Percentiles rank a stretch among this genome's conserved stretches.
phyloP scores from a whole-genome alignment of 192 early-diverging fungal species.

The Backusella sp. region DNA sequence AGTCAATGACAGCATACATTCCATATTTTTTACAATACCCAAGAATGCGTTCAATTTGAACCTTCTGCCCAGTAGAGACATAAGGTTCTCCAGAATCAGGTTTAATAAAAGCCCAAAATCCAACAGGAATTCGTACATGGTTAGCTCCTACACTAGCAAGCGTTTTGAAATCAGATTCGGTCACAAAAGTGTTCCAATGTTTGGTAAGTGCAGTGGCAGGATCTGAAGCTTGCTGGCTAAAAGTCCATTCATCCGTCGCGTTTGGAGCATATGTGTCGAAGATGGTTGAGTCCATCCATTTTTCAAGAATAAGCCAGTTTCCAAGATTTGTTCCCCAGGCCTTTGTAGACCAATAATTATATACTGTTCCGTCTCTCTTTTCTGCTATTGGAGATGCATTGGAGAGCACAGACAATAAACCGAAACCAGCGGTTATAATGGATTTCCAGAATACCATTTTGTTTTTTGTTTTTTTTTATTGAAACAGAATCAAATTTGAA shows the following conservation, averaged over 20 bases:
- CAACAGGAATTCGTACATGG: conserved; percentile 58
- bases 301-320: conserved; percentile 59
- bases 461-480: background rate
- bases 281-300: conserved; percentile 52
- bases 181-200: conserved; percentile 60
- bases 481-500: background rate
- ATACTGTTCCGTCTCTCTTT: conserved; percentile 19
- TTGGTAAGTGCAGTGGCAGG: conserved; percentile 29
- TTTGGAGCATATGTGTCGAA: conserved; percentile 38
- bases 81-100: conserved; percentile 56
- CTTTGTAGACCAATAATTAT: conserved; percentile 28
- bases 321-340: conserved; percentile 60
- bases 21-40: conserved; percentile 36
- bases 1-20: conserved; percentile 53
- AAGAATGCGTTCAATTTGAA: conserved; percentile 26
- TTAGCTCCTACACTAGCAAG: conserved; percentile 49
- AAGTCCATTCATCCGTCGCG: conserved; percentile 59
- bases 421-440: background rate
- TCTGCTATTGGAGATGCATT: background rate
- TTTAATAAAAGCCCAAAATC: conserved; percentile 61
- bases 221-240: conserved; percentile 45
- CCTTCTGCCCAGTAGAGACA: conserved; percentile 50
- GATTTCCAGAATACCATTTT: background rate
- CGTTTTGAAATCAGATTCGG: conserved; percentile 46
- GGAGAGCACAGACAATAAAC: background rate